These are phyloP conservation scores for Chalciporus sphaerocephalus DNA, from an alignment of 768 basidiomycete species.

Conservation along the genomic window DNA sequence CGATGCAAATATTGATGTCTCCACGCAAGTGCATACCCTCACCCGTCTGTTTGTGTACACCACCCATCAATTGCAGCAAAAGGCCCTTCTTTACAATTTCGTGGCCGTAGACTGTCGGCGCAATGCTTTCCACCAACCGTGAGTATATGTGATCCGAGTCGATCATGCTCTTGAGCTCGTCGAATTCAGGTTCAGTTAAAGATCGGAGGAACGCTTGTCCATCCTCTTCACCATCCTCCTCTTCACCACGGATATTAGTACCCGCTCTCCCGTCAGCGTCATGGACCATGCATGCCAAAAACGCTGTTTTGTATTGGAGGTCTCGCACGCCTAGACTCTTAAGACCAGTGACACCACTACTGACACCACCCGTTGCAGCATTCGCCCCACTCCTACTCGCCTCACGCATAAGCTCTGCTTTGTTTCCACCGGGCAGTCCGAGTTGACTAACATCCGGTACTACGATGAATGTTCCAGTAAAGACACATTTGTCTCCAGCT, in stretches of 20 bases:
- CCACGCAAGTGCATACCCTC: conserved; percentile 99
- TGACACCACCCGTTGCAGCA: conserved; percentile 57
- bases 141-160: conserved; percentile 93
- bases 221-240: conserved; percentile 71
- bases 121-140: conserved; percentile 89
- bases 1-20: conserved; percentile 96
- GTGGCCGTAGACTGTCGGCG: conserved; percentile 97
- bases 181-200: conserved; percentile 89
- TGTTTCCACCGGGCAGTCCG: conserved; percentile 90
- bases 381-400: conserved; percentile 61
- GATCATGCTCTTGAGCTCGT: conserved; percentile 93
- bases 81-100: conserved; percentile 99
- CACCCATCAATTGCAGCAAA: conserved; percentile 94
- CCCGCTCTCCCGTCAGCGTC: conserved; percentile 85
- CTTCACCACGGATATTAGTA: conserved; percentile 88
- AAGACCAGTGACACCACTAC: conserved; percentile 85
- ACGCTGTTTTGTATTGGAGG: conserved; percentile 97
- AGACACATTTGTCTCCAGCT: conserved; percentile 97
- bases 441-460: conserved; percentile 98
- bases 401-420: conserved; percentile 86
- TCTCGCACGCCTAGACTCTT: conserved; percentile 94
- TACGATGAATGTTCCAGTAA: conserved; percentile 97
- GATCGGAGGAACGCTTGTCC: conserved; percentile 84
- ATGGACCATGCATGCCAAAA: conserved; percentile 96
- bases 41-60: conserved; percentile 92